Evolutionary conservation across 73 alveolate species (phyloP).

Genomic region (Paramecium pentaurelia): DNA sequence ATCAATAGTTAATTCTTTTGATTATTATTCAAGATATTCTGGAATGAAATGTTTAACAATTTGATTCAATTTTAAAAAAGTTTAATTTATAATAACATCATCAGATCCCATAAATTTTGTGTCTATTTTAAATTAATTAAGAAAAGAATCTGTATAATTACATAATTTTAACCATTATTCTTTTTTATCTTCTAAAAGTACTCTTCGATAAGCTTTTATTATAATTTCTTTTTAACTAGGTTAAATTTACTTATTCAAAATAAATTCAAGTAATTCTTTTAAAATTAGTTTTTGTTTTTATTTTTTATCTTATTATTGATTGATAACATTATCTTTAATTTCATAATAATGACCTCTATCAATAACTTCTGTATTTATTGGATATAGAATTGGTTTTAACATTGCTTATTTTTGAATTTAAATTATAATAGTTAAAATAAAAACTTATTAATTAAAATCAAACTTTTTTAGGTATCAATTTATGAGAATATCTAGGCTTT

Average conservation of each 20-base stretch:
- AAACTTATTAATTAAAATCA: not conserved
- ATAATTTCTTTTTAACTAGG: not conserved
- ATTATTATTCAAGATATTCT: not conserved
- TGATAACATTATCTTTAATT: not conserved
- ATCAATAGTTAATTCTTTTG: not conserved
- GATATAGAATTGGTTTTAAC: not conserved
- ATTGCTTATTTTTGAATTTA: not conserved
- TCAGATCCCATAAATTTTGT: not conserved
- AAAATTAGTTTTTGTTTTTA: not conserved
- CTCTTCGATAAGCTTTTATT: not conserved
- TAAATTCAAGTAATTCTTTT: not conserved
- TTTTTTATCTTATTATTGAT: not conserved
- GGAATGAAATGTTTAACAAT: not conserved
- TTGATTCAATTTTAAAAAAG: not conserved
- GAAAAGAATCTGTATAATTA: not conserved
- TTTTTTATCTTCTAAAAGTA: not conserved
- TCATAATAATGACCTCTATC: not conserved
- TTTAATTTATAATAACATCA: not conserved
- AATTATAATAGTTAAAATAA: not conserved
- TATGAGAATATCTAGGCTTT: conserved; percentile 29
- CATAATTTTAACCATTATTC: not conserved
- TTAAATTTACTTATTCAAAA: not conserved
- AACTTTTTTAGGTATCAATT: not conserved
- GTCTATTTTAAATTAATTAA: not conserved
- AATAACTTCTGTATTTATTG: not conserved